Base-by-base conservation (phyloP, 371 early-diverging fungal species). In the Syncephalastrum sp. region DNA sequence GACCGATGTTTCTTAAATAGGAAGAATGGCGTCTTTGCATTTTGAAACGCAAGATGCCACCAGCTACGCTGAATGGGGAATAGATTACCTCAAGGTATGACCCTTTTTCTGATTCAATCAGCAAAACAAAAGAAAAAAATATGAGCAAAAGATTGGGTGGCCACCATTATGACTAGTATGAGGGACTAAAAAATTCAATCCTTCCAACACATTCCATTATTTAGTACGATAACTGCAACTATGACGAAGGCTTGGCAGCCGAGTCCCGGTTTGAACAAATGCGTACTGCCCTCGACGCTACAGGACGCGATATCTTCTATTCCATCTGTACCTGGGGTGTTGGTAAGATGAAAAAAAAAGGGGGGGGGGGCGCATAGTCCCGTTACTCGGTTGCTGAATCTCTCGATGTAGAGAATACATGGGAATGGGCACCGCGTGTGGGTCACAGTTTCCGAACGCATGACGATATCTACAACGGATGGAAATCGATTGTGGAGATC, bases 261-360 rank as follows among this genome's bases (percentile, higher is more conserved):
- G 53, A 41, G 33, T 25, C 41, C 42, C 44, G 60, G 27, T 59
- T 57, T 50, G 48, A 47, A 17, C 29, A 21, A 13, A 67, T 79
- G 70, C 47, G 68, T n/a, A 68, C 72, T 42, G 80, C 77, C 16
- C 47, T 79, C 51, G 65, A 70, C 19, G 60, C 61, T n/a, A 74
- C 77, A 10, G 72, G 74, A 1, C 50, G 80, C 16, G 69, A 64
- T n/a, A 72, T 79, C 7, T 63, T 66, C 46, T 77, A 67, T 57
- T 68, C 71, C 5, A 48, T 79, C 1, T 74, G 77, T 58, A 66
- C 70, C 12, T 76, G 76, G 79, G 76, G 80, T n/a, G 65, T 65
- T 29, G 71, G 61, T 41, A 59, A 13, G 19, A 25, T 29, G 1
- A 1, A 6, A 23, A 48, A 48, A 14, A 21, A 21, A 21, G 2